These are phyloP conservation scores for Aspergillus ibericus DNA, from an alignment of 2,329 filamentous ascomycete genomes.

Conservation along the genomic window DNA sequence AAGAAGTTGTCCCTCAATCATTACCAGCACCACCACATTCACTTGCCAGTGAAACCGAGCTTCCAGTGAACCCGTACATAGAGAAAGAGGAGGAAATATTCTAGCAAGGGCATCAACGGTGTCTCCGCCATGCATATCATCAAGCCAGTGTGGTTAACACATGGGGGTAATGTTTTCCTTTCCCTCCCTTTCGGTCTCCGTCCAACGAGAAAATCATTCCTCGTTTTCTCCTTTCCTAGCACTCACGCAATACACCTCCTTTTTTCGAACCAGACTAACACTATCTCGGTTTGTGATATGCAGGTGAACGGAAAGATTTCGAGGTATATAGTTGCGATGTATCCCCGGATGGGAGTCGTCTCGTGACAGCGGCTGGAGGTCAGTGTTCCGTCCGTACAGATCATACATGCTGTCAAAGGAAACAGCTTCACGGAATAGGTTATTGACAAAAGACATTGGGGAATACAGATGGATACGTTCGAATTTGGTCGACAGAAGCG, in stretches of 20 bases:
- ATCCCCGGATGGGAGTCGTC: conserved; percentile 85
- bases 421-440: neutral
- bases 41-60: conserved; percentile 17
- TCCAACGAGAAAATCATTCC: neutral
- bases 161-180: conserved; percentile 64
- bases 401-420: neutral
- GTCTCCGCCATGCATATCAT: conserved; percentile 70
- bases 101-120: neutral
- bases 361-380: conserved; percentile 94
- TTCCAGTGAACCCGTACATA: neutral
- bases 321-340: conserved; percentile 99
- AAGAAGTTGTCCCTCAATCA: conserved; percentile 19
- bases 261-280: conserved; percentile 18
- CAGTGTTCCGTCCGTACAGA: conserved; percentile 32
- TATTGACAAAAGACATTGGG: conserved; percentile 12
- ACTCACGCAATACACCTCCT: neutral
- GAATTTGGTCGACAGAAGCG: conserved; percentile 95
- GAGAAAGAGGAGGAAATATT: neutral
- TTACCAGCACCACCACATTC: conserved; percentile 15
- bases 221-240: conserved; percentile 1
- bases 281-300: conserved; percentile 10
- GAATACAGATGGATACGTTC: conserved; percentile 80
- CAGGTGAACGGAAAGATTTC: conserved; percentile 94
- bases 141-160: conserved; percentile 93
- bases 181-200: conserved; percentile 3